Evolutionary conservation across 2,329 filamentous ascomycete species (phyloP), one percentile per base, ranked within the genome.

Genomic region (Colletotrichum cordylinicola): DNA sequence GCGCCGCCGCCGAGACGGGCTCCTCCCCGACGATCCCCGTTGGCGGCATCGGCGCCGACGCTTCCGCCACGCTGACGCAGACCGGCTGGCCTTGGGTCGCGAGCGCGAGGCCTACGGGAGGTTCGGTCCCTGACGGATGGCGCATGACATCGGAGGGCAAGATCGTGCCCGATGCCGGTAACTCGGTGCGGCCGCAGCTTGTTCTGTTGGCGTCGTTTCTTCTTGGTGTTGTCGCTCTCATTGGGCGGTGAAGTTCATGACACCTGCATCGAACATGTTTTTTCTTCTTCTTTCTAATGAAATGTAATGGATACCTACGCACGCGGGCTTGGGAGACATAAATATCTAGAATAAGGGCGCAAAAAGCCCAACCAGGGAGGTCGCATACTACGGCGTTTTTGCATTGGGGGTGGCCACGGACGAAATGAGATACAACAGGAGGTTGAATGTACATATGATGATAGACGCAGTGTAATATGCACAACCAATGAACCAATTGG

Each of bases 61-160:
- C 85, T 79, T 86, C 88, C 24, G 88, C 87, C 75, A 89, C 87
- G 60, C 85, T 86, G 43, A 91, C 89, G 6, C 90, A 90, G 78
- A 92, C 91, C 10, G 90, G 91, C 65, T 94, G 91, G 89, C 94
- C 94, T 27, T 95, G 93, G 93, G 90, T 92, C 35, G 88, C 89
- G 61, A 86, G 85, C 71, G 86, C 90, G 72, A 89, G 88, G 8
- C 88, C 88, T 16, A 87, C 90, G 15, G 86, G 87, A 35, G 86
- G 89, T 6, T 85, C 87, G 77, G 91, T 98, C 75, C 95, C 96
- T 55, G 91, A 89, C 80, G 95, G 94, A 75, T 98, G 95, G 95
- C 90, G 93, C 77, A 94, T 97, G 85, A 95, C 93, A 67, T 88
- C 92, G 77, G 91, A 92, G 79, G 95, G 95, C 82, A 96, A 96